Evolutionary conservation across 2,329 filamentous ascomycete genomes (phyloP).

Genomic region (Leptographium lundbergii): DNA sequence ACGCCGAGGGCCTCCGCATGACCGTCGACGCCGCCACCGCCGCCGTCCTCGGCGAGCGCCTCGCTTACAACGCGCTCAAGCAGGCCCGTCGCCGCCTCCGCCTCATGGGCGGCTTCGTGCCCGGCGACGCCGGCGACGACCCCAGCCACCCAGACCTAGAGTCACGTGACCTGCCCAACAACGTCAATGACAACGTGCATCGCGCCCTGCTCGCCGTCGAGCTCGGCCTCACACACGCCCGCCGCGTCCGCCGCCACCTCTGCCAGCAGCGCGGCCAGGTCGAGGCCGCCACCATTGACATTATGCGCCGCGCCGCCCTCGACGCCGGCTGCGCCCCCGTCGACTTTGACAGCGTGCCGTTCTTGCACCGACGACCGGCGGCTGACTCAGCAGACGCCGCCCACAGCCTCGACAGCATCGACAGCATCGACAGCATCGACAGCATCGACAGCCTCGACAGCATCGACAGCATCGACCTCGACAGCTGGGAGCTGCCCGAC

Average conservation of each 20-base stretch:
- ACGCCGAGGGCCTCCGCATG: conserved; percentile 15
- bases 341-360: conserved; percentile 11
- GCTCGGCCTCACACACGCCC: conserved; percentile 12
- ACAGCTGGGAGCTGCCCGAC: not conserved
- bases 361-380: not conserved
- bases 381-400: not conserved
- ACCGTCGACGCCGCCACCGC: conserved; percentile 8
- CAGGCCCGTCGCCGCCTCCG: conserved; percentile 10
- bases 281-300: conserved; percentile 13
- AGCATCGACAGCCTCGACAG: too few relatives aligned
- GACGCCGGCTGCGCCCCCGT: conserved; percentile 14
- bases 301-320: conserved; percentile 19
- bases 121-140: not conserved
- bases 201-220: conserved; percentile 12
- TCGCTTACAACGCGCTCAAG: conserved; percentile 13
- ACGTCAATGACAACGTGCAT: not conserved
- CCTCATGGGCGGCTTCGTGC: not conserved
- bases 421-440: not conserved
- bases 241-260: conserved; percentile 11
- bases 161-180: too few relatives aligned
- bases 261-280: conserved; percentile 12
- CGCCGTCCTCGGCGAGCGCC: conserved; percentile 11
- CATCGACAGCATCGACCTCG: not conserved
- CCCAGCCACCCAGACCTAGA: too few relatives aligned
- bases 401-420: too few relatives aligned